These are phyloP conservation scores for Chernovozyma aurita DNA, from an alignment of 1,139 yeast species.

Conservation along the genomic window DNA sequence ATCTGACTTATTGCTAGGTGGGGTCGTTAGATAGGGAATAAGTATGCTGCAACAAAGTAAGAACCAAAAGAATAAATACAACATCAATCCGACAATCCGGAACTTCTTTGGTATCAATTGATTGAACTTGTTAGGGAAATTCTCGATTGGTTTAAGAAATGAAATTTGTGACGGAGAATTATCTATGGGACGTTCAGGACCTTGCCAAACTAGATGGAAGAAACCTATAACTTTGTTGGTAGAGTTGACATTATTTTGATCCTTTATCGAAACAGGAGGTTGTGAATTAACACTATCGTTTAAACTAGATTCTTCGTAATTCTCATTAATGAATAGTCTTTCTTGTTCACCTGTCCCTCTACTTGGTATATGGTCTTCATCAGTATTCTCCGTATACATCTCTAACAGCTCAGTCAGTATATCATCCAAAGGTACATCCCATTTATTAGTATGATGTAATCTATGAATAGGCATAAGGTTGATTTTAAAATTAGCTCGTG, in stretches of 20 bases:
- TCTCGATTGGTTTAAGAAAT: constrained; percentile 31
- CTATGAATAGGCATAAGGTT: no score
- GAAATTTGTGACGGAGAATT: constrained; percentile 37
- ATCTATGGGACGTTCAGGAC: constrained; percentile 49
- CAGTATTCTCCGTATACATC: not conserved
- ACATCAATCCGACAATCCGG: constrained; percentile 25
- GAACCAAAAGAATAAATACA: constrained; percentile 38
- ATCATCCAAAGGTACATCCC: not conserved
- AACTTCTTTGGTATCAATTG: constrained; percentile 20
- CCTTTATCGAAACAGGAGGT: not conserved
- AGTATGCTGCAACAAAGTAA: constrained; percentile 24
- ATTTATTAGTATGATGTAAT: no score
- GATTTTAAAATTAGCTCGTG: no score
- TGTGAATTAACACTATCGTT: not conserved
- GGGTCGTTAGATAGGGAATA: constrained; percentile 35
- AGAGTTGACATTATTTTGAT: no score
- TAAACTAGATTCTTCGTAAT: not conserved
- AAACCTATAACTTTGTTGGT: not conserved
- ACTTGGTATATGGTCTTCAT: not conserved
- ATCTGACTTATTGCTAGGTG: constrained; percentile 23
- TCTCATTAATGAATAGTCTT: not conserved
- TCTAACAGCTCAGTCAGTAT: not conserved
- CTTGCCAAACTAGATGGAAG: constrained; percentile 35
- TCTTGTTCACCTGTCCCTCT: not conserved
- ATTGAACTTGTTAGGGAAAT: constrained; percentile 38